Conservation (phyloP, 1,284 basidiomycete species). For the Microbotryum violaceum region DNA sequence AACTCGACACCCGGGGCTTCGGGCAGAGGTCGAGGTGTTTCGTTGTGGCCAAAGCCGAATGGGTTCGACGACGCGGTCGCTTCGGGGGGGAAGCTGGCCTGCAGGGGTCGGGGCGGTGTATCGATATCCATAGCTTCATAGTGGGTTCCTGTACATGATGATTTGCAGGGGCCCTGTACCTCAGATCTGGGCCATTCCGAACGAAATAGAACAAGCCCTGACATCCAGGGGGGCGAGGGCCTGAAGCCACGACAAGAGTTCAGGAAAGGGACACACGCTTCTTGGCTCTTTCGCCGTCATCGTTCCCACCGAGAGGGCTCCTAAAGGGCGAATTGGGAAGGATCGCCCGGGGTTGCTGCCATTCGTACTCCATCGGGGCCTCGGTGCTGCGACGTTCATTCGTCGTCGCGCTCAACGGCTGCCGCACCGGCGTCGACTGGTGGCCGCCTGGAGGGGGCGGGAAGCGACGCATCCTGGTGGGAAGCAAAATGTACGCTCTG, state of each 20-base stretch:
- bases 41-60: conserved; percentile 6
- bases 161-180: too few species aligned
- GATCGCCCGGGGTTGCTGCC: conserved; percentile 19
- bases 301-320: neutral
- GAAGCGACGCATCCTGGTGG: conserved; percentile 19
- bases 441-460: conserved; percentile 15
- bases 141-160: conserved; percentile 20
- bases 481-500: neutral
- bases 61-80: conserved; percentile 10
- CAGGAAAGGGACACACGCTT: conserved; percentile 16
- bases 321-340: conserved; percentile 10
- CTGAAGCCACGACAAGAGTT: too few species aligned
- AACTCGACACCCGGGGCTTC: conserved; percentile 7
- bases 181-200: neutral
- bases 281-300: conserved; percentile 13
- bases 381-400: conserved; percentile 8
- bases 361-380: conserved; percentile 33
- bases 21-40: neutral
- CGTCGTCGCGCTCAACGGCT: conserved; percentile 3
- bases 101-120: conserved; percentile 20
- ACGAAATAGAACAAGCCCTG: too few species aligned
- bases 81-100: conserved; percentile 7
- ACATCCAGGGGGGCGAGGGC: too few species aligned
- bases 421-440: neutral
- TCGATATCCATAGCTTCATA: conserved; percentile 33